Conservation (phyloP, 139 green algal species). For the Desmodesmus armatus region DNA sequence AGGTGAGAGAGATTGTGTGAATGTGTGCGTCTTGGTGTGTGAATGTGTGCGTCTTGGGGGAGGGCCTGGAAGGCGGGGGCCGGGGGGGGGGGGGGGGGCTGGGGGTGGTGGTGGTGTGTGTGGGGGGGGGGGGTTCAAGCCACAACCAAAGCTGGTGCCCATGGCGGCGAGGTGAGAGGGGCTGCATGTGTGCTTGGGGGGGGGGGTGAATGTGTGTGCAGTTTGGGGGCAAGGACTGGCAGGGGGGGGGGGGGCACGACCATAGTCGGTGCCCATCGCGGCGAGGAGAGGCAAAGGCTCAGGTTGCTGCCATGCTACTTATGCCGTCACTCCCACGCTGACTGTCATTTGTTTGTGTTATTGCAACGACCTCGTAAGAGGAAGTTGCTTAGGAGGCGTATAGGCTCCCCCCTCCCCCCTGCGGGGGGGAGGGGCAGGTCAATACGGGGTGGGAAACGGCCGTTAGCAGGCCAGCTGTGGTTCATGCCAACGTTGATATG, state of each 20-base stretch:
- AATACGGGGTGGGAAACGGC: too few relatives aligned
- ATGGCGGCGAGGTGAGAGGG: slow-evolving; percentile 74
- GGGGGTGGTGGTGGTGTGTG: not conserved
- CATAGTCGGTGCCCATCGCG: slow-evolving; percentile 92
- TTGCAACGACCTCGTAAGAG: too few relatives aligned
- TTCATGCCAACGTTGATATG: too few relatives aligned
- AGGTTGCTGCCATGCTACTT: not conserved
- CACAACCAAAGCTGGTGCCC: slow-evolving; percentile 88
- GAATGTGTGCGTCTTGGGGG: not conserved
- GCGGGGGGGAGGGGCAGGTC: too few relatives aligned
- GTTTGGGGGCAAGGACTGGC: not conserved
- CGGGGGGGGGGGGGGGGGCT: not conserved
- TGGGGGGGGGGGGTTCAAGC: slow-evolving; percentile 83
- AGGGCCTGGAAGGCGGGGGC: not conserved
- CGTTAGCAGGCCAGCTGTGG: too few relatives aligned
- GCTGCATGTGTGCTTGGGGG: too few relatives aligned
- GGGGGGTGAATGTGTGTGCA: not conserved
- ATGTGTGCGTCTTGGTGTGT: too few relatives aligned
- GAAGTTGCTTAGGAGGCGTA: too few relatives aligned
- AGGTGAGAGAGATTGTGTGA: slow-evolving; percentile 64
- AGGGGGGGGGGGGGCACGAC: slow-evolving; percentile 41
- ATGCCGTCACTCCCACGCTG: not conserved
- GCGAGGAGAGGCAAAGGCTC: slow-evolving; percentile 59
- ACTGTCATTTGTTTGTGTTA: too few relatives aligned
- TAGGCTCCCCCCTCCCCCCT: too few relatives aligned